phyloP scores from a whole-genome alignment of 305 asterid species.

The Fraxinus dipetala region DNA sequence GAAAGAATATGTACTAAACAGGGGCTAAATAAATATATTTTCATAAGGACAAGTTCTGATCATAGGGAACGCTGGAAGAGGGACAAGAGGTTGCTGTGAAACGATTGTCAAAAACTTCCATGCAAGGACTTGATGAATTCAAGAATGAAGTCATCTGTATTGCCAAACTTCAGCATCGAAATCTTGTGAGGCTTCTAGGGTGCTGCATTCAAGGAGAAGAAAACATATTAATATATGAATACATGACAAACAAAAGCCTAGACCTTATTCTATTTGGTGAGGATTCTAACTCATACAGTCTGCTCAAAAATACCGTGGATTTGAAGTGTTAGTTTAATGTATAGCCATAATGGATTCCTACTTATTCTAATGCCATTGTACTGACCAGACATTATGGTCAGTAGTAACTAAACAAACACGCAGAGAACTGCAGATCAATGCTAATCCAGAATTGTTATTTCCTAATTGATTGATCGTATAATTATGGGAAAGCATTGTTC shows the following conservation, averaged over 20 bases:
- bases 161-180: slow-evolving; percentile 44
- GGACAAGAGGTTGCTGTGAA: slow-evolving; percentile 45
- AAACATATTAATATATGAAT: slow-evolving; percentile 40
- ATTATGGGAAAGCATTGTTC: neutral
- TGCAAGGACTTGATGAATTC: slow-evolving; percentile 44
- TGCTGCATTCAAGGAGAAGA: slow-evolving; percentile 39
- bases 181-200: slow-evolving; percentile 46
- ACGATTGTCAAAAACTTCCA: slow-evolving; percentile 34
- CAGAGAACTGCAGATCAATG: neutral
- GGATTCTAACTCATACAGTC: neutral
- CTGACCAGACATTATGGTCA: neutral
- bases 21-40: neutral
- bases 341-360: neutral
- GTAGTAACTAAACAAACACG: neutral
- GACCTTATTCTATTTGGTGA: slow-evolving; percentile 37
- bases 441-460: neutral
- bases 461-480: neutral
- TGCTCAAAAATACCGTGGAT: neutral
- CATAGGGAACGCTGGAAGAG: slow-evolving; percentile 31
- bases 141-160: slow-evolving; percentile 36
- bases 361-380: neutral
- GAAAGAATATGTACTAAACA: no score
- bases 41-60: neutral
- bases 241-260: slow-evolving; percentile 41
- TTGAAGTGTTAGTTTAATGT: neutral